These are phyloP conservation scores for Alternaria viburni DNA, from an alignment of 2,329 filamentous ascomycete species.

Conservation along the genomic window DNA sequence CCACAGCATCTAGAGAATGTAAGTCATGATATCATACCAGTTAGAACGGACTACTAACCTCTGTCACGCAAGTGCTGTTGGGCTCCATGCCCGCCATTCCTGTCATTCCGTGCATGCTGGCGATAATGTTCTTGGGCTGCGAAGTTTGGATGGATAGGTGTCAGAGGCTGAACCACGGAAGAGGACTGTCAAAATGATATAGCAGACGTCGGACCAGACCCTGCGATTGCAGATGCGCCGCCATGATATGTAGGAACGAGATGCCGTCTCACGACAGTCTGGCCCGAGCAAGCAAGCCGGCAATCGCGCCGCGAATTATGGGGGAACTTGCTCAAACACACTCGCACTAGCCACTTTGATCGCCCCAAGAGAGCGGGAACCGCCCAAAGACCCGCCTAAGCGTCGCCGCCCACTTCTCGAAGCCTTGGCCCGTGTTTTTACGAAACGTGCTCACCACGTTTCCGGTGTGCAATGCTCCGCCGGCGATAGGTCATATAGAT, in stretches of 20 bases:
- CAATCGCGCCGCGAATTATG: slow-evolving; percentile 24
- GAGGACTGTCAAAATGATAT: neutral
- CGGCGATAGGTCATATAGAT: slow-evolving; percentile 16
- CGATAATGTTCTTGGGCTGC: neutral
- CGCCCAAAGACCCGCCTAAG: neutral
- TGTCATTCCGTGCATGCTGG: slow-evolving; percentile 24
- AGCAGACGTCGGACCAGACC: neutral
- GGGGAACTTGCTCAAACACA: slow-evolving; percentile 42
- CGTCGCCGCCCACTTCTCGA: slow-evolving; percentile 1
- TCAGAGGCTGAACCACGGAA: neutral
- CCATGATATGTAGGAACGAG: slow-evolving; percentile 20
- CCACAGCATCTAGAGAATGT: slow-evolving; percentile 71
- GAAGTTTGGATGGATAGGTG: neutral
- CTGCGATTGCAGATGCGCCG: slow-evolving; percentile 2
- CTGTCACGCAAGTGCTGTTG: slow-evolving; percentile 47
- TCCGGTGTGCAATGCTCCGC: neutral
- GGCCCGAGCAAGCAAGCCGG: slow-evolving; percentile 6
- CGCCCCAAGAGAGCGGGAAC: neutral
- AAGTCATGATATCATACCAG: neutral
- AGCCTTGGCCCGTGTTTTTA: neutral
- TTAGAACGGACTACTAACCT: slow-evolving; percentile 32
- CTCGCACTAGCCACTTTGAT: slow-evolving; percentile 20
- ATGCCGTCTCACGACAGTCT: slow-evolving; percentile 9
- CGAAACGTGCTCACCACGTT: slow-evolving; percentile 17
- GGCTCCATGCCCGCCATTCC: slow-evolving; percentile 17